Evolutionary conservation across 208 protist species (phyloP).

Genomic region (Trypanosoma brucei): DNA sequence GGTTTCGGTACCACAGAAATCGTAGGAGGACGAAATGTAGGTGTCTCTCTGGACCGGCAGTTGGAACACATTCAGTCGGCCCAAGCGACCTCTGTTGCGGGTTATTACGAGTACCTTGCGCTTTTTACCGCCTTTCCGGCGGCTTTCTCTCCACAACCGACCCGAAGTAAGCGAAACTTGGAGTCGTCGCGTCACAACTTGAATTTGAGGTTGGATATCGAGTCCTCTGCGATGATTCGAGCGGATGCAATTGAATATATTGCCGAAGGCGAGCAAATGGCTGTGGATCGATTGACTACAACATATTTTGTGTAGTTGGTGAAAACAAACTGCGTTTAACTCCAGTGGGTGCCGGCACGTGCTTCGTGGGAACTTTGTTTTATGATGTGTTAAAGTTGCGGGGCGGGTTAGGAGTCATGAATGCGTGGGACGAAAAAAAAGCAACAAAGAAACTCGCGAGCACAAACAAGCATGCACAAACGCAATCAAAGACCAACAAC

Average conservation of each 20-base stretch:
- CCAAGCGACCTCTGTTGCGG: slow-evolving; percentile 38
- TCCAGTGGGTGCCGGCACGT: not conserved
- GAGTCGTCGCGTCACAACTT: slow-evolving; percentile 15
- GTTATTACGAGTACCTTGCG: slow-evolving; percentile 46
- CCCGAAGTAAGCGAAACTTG: not conserved
- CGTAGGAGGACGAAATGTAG: not conserved
- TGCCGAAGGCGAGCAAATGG: slow-evolving; percentile 8
- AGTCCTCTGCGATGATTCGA: slow-evolving; percentile 18
- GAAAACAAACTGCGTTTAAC: not conserved
- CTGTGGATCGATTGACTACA: slow-evolving; percentile 8
- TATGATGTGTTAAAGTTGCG: too few relatives aligned
- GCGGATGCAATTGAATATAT: slow-evolving; percentile 18
- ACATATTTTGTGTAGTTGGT: slow-evolving; percentile 10
- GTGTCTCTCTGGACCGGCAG: not conserved
- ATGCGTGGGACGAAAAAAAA: too few relatives aligned
- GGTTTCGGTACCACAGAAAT: not conserved
- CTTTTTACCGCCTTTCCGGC: slow-evolving; percentile 47
- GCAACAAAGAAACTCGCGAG: too few relatives aligned
- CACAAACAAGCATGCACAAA: too few relatives aligned
- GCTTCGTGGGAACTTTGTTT: too few relatives aligned
- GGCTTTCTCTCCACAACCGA: slow-evolving; percentile 5
- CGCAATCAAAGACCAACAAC: too few relatives aligned
- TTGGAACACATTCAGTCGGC: slow-evolving; percentile 28
- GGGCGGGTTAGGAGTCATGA: too few relatives aligned
- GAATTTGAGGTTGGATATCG: slow-evolving; percentile 12